Evolutionary conservation across 768 basidiomycete species (phyloP).

Genomic region (Trametes elegans): DNA sequence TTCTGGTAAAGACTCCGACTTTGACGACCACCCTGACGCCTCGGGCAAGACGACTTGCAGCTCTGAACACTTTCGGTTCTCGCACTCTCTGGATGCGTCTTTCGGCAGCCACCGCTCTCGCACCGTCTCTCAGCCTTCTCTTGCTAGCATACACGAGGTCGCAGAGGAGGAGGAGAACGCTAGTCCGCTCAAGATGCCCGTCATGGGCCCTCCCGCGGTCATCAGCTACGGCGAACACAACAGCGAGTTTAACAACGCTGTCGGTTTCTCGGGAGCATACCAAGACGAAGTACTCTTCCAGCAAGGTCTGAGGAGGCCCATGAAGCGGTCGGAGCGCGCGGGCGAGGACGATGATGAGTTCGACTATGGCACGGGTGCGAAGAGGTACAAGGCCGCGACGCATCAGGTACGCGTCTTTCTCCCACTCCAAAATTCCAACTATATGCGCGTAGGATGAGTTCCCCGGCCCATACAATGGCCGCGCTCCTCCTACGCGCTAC

Average conservation of each 20-base stretch:
- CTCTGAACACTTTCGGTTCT: not conserved
- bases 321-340: slow-evolving; percentile 4
- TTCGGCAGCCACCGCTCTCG: slow-evolving; percentile 3
- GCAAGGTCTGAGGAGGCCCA: slow-evolving; percentile 5
- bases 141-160: slow-evolving; percentile 23
- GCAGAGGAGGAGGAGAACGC: slow-evolving; percentile 10
- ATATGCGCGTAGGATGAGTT: slow-evolving; percentile 10
- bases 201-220: not conserved
- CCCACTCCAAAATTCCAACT: not conserved
- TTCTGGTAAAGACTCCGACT: not conserved
- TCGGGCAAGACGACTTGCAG: not conserved
- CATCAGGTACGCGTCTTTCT: slow-evolving; percentile 5
- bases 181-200: not conserved
- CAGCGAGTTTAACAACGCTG: not conserved
- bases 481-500: not conserved
- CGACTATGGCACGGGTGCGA: slow-evolving; percentile 17
- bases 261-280: not conserved
- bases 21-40: not conserved
- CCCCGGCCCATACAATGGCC: not conserved
- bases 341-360: slow-evolving; percentile 16
- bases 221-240: not conserved
- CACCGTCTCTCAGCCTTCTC: slow-evolving; percentile 19
- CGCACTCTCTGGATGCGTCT: not conserved
- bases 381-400: slow-evolving; percentile 21
- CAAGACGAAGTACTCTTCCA: not conserved